A percentile compares a stretch with the other conserved stretches of the same genome.
Conservation (phyloP, 1,284 basidiomycete species). For the Dichomitus squalens region DNA sequence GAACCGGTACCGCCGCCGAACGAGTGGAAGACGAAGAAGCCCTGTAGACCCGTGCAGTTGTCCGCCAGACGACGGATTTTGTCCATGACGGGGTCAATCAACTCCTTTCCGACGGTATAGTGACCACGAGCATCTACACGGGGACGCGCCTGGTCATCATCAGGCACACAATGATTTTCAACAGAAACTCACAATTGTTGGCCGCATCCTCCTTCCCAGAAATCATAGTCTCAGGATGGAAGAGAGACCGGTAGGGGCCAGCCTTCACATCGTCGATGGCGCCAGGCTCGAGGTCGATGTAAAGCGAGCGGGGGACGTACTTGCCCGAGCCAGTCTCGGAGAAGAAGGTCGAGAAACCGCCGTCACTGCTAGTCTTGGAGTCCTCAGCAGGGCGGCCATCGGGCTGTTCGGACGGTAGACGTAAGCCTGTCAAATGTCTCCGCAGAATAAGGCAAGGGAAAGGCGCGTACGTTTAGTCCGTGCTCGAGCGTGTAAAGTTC, state of each 20-base stretch:
- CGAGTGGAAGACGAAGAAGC: constrained; percentile 99
- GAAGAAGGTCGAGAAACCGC: constrained; percentile 97
- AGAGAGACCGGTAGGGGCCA: constrained; percentile 92
- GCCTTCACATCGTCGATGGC: constrained; percentile 96
- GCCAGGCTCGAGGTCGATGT: constrained; percentile 96
- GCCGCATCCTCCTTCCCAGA: constrained; percentile 99
- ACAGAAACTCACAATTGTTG: constrained; percentile 84
- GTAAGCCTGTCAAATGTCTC: background rate
- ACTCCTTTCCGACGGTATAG: constrained; percentile 98
- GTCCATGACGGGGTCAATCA: constrained; percentile 93
- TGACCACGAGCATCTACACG: constrained; percentile 92
- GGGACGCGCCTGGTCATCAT: constrained; percentile 14
- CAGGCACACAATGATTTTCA: background rate
- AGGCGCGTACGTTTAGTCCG: constrained; percentile 78
- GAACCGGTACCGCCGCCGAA: constrained; percentile 99
- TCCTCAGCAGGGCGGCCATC: constrained; percentile 64
- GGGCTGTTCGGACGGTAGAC: constrained; percentile 40
- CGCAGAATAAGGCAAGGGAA: background rate
- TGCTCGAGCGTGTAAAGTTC: constrained; percentile 99
- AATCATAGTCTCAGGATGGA: constrained; percentile 99
- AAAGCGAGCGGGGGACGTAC: constrained; percentile 97
- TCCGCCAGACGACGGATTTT: constrained; percentile 95
- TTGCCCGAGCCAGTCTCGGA: constrained; percentile 92
- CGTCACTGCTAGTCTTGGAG: constrained; percentile 66
- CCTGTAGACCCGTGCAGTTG: constrained; percentile 97